A percentile compares a stretch with the other conserved stretches of the same genome.
These are phyloP conservation scores for Fomitopsis palustris DNA, from an alignment of 1,284 basidiomycete genomes.

Conservation along the genomic window DNA sequence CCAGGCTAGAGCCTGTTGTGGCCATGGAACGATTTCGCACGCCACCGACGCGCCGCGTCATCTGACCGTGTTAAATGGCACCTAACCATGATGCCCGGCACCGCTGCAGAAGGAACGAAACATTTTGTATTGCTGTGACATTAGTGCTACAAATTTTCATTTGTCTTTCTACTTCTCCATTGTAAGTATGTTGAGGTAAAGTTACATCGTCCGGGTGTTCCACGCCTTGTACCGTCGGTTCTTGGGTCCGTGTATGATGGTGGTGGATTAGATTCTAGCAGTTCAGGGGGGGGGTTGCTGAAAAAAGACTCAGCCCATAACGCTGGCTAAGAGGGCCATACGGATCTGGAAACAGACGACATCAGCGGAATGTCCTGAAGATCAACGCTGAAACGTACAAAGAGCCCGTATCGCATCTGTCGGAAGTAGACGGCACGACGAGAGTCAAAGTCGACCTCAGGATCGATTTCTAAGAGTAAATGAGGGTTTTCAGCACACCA, in stretches of 20 bases:
- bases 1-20: background rate
- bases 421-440: conserved; percentile 96
- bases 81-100: no score
- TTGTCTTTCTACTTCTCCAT: background rate
- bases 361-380: background rate
- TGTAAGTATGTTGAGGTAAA: background rate
- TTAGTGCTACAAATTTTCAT: background rate
- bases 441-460: conserved; percentile 96
- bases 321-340: conserved; percentile 73
- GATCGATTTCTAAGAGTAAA: conserved; percentile 78
- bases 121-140: background rate
- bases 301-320: conserved; percentile 47
- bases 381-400: conserved; percentile 57
- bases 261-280: background rate
- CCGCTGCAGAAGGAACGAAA: background rate
- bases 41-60: background rate
- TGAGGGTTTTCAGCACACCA: background rate
- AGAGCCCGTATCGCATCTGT: conserved; percentile 98
- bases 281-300: background rate
- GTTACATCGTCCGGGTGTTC: background rate
- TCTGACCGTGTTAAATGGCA: background rate
- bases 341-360: conserved; percentile 48
- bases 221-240: background rate
- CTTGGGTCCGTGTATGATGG: background rate
- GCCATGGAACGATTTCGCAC: background rate